Evolutionary conservation across 768 basidiomycete genomes (phyloP).

Genomic region (Paxillus involutus): DNA sequence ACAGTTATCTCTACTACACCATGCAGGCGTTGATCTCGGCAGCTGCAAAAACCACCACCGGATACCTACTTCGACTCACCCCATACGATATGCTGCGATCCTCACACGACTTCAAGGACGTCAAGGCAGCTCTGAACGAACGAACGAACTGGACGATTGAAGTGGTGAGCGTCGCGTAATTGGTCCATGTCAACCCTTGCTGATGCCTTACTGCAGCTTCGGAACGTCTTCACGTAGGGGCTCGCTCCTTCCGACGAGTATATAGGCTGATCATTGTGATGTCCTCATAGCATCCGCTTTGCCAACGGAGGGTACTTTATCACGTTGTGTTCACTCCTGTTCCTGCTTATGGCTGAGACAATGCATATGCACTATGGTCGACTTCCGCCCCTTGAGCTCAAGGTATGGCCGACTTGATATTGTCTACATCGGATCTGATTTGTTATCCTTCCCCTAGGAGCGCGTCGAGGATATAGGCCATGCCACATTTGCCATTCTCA

Average conservation of each 20-base stretch:
- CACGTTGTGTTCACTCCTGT: too few species aligned
- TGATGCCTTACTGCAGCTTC: too few species aligned
- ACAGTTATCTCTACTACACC: background rate
- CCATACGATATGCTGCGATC: constrained; percentile 16
- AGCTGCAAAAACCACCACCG: background rate
- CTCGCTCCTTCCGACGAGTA: background rate
- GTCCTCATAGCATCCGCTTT: constrained; percentile 13
- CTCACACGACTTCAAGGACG: constrained; percentile 19
- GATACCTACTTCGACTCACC: constrained; percentile 7
- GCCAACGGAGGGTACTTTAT: too few species aligned
- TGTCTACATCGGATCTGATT: too few species aligned
- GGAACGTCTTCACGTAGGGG: constrained; percentile 4
- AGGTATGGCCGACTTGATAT: constrained; percentile 5
- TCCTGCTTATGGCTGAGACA: too few species aligned
- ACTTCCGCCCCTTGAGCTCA: constrained; percentile 21
- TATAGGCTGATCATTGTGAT: constrained; percentile 1
- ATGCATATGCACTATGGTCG: constrained; percentile 20
- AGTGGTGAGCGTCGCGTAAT: constrained; percentile 7
- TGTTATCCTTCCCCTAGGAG: too few species aligned
- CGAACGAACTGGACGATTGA: constrained; percentile 21
- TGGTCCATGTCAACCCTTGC: background rate
- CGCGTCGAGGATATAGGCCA: constrained; percentile 4
- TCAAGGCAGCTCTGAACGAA: constrained; percentile 15
- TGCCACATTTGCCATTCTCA: constrained; percentile 13
- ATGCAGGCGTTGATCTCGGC: constrained; percentile 4